Base-by-base conservation (phyloP, 805 yeast genomes). In the Saccharomycopsis lassenensis region DNA sequence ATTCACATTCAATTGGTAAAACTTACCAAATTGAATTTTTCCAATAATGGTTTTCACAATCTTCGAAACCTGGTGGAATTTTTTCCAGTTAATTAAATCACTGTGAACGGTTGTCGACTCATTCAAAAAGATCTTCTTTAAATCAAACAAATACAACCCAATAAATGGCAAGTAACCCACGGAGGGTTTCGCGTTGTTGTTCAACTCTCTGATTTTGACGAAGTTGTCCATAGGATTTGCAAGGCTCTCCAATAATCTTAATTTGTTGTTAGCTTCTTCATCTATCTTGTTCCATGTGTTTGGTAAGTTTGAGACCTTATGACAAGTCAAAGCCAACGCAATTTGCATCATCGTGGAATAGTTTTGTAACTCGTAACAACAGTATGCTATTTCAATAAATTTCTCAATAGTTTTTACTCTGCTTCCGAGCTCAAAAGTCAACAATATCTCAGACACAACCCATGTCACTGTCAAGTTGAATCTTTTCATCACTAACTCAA, bases 381-480 rank as follows among this genome's bases (percentile, higher is more conserved):
- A 72, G 39, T 77, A 76, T 0, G 95, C 96, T 37, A 89, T 61
- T 48, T 84, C 94, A 40, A 89, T 84, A 49, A 82, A 85, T 46
- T 89, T 65, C n/a, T 85, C 76, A n/a, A 87, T 70, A 1, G 87
- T 68, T 38, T 72, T 65, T 29, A 75, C 71, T 46, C 89, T 65
- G 46, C 83, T 71, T 2, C 61, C 63, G 18, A 70, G 62, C 29
- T 67, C 61, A 38, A 64, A 65, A 7, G 95, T 84, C 42, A 89
- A 59, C 11, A 85, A 55, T 37, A 91, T 72, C 59, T 89, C 95
- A 0, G 95, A 83, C 23, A 83, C 74, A 27, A 87, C 76, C 97
- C 97, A 89, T 48, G 83, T 84, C 5, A 83, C 87, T 61, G 83
- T 77, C 41, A 89, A 60, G 52, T 89, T 87, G 64, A 87, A 91